These are phyloP conservation scores for Neofusicoccum sp. DNA, from an alignment of 2,329 filamentous ascomycete genomes.

Conservation along the genomic window DNA sequence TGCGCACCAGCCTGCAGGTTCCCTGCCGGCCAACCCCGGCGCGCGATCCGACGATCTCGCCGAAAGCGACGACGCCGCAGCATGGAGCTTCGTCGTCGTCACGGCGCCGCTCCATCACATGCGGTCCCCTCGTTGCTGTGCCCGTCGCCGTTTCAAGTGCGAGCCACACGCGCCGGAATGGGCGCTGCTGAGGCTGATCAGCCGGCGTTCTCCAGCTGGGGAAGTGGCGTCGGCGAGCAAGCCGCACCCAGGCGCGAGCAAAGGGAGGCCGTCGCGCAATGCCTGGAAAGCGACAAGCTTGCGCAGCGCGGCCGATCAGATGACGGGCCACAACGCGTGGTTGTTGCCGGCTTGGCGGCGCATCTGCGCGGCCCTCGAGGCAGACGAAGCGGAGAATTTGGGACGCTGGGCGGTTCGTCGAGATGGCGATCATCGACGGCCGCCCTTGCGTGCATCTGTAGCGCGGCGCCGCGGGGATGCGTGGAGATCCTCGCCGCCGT, in stretches of 20 bases:
- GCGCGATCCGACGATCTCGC: conserved; percentile 17
- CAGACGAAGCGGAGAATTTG: conserved; percentile 16
- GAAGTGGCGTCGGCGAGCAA: conserved; percentile 15
- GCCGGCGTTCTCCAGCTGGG: conserved; percentile 13
- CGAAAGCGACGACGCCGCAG: conserved; percentile 10
- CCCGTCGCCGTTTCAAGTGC: conserved; percentile 2
- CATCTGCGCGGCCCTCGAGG: background rate
- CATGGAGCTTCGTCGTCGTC: conserved; percentile 2
- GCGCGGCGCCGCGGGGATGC: conserved; percentile 8
- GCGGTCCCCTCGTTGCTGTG: background rate
- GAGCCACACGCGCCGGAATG: conserved; percentile 6
- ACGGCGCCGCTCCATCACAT: conserved; percentile 11
- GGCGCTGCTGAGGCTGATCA: conserved; percentile 13
- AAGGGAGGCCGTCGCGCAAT: conserved; percentile 9
- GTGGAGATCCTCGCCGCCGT: conserved; percentile 1
- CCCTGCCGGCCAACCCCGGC: conserved; percentile 10
- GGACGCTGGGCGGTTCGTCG: conserved; percentile 11
- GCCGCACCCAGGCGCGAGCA: conserved; percentile 11
- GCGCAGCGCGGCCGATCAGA: conserved; percentile 3
- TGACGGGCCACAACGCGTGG: conserved; percentile 10
- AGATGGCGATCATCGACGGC: conserved; percentile 9
- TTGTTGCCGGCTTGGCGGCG: conserved; percentile 8
- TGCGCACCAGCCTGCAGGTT: conserved; percentile 2
- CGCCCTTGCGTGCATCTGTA: conserved; percentile 10
- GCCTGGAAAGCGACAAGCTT: conserved; percentile 9